Conservation (phyloP, 2,329 filamentous ascomycete genomes). For the Calonectria leucothoes region DNA sequence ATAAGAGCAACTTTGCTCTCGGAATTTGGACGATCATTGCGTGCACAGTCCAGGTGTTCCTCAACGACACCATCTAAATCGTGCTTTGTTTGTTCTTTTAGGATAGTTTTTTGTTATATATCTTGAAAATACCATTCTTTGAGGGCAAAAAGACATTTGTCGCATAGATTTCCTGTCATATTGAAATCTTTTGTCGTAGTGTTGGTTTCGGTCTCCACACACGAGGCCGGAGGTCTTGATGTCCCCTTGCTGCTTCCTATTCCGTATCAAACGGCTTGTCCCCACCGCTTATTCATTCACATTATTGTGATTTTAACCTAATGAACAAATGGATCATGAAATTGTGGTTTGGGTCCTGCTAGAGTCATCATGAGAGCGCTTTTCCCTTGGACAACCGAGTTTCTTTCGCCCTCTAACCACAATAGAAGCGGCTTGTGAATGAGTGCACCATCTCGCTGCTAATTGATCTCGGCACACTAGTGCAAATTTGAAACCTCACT, state of each 20-base stretch:
- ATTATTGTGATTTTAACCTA: not conserved
- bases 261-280: not conserved
- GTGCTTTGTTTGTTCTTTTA: not conserved
- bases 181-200: not conserved
- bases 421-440: not conserved
- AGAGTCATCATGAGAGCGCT: not conserved
- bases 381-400: not conserved
- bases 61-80: not conserved
- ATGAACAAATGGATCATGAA: no score
- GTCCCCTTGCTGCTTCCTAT: not conserved
- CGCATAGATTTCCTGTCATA: not conserved
- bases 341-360: not conserved
- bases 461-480: not conserved
- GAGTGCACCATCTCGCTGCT: not conserved
- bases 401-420: not conserved
- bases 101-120: not conserved
- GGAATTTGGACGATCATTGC: conserved; percentile 33
- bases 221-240: not conserved
- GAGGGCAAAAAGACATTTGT: not conserved
- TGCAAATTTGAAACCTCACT: not conserved
- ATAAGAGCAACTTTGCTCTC: conserved; percentile 36
- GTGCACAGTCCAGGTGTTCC: conserved; percentile 35
- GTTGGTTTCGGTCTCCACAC: not conserved
- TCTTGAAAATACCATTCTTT: not conserved
- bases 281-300: not conserved